phyloP scores from a whole-genome alignment of 2,329 filamentous ascomycete genomes.

The Aspergillus intermedius region DNA sequence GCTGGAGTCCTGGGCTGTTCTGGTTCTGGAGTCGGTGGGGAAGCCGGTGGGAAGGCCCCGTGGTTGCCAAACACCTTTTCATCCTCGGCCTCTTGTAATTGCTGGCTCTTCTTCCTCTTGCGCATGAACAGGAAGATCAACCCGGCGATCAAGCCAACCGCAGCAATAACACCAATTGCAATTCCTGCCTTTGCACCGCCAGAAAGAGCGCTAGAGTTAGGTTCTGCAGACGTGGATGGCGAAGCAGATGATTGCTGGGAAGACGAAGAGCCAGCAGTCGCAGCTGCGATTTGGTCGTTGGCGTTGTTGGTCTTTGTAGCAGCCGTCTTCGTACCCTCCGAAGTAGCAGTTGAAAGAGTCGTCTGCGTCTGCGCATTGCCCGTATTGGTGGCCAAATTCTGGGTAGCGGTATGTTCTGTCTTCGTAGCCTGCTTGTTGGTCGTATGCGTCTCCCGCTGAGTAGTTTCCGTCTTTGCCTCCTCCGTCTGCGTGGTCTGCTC shows the following conservation, averaged over 20 bases:
- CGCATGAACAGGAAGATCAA: constrained; percentile 66
- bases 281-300: constrained; percentile 12
- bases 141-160: constrained; percentile 60
- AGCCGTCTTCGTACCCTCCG: constrained; percentile 7
- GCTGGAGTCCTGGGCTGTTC: constrained; percentile 30
- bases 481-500: constrained; percentile 2
- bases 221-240: constrained; percentile 10
- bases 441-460: constrained; percentile 8
- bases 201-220: constrained; percentile 33
- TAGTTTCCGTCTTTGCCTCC: constrained; percentile 7
- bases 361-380: constrained; percentile 9
- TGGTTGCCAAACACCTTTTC: constrained; percentile 52
- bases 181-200: constrained; percentile 66
- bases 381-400: constrained; percentile 3
- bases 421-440: constrained; percentile 10
- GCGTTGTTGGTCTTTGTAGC: constrained; percentile 1
- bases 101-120: constrained; percentile 59
- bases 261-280: constrained; percentile 19
- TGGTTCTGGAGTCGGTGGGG: constrained; percentile 31
- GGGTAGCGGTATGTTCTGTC: neutral
- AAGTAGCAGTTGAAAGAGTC: constrained; percentile 16
- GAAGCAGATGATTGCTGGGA: constrained; percentile 5
- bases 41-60: constrained; percentile 26
- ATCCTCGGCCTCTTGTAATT: constrained; percentile 47
- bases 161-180: constrained; percentile 70